These are phyloP conservation scores for Zygotorulaspora florentina DNA, from an alignment of 805 yeast species.

Conservation along the genomic window DNA sequence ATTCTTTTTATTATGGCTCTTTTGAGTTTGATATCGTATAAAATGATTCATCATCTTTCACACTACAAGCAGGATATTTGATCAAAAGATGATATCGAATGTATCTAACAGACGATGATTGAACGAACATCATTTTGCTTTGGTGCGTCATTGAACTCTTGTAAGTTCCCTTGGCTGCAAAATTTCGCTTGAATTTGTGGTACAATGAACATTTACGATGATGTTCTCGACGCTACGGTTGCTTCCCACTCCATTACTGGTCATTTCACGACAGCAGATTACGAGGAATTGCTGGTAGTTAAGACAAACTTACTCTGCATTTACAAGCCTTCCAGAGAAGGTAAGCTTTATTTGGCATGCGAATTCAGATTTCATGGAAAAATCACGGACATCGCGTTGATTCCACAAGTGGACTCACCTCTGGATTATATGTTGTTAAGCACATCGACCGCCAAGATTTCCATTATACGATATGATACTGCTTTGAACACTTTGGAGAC, in stretches of 20 bases:
- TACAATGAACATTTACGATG: slow-evolving; percentile 79
- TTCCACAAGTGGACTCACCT: slow-evolving; percentile 46
- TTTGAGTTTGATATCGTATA: too few relatives aligned
- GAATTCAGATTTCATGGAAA: slow-evolving; percentile 72
- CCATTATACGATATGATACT: slow-evolving; percentile 68
- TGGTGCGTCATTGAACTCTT: background rate
- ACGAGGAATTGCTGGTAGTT: slow-evolving; percentile 59
- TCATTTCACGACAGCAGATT: slow-evolving; percentile 39
- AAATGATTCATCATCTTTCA: too few relatives aligned
- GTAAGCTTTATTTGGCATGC: slow-evolving; percentile 40
- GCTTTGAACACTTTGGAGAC: slow-evolving; percentile 55
- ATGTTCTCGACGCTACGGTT: slow-evolving; percentile 69
- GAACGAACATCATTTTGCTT: background rate
- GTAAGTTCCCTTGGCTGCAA: background rate
- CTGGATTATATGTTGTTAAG: slow-evolving; percentile 61
- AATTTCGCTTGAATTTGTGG: too few relatives aligned
- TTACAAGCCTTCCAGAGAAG: slow-evolving; percentile 20
- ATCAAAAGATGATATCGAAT: too few relatives aligned
- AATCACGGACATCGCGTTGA: slow-evolving; percentile 51
- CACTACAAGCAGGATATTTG: too few relatives aligned
- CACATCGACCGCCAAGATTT: slow-evolving; percentile 72
- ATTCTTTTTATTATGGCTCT: too few relatives aligned
- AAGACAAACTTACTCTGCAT: slow-evolving; percentile 58
- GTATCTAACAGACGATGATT: too few relatives aligned
- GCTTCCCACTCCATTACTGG: slow-evolving; percentile 59